Evolutionary conservation across 164 flowering plant species (phyloP), one percentile per base, ranked within the genome.

Genomic region (Vitis rupestris): DNA sequence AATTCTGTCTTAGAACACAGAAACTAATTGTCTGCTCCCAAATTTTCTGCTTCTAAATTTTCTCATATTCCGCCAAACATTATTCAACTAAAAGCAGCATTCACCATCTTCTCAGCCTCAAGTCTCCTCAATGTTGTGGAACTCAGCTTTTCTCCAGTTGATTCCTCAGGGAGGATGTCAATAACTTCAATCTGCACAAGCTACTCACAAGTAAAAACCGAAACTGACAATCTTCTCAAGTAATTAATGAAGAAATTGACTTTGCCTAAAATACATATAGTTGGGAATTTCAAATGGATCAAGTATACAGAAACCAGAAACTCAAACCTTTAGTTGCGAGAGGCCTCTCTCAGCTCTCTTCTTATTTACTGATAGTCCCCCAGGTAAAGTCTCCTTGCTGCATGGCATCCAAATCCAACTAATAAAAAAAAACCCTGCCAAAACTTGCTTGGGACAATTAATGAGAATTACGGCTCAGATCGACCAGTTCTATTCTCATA

Each of bases 381-480:
- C 97, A 1, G 87, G 82, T 50, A 86, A 50, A 16, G 97, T 94
- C 83, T 94, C 98, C 70, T 92, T 89, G 81, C 97, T 94, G 86
- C 59, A 27, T 5, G 53, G 65, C n/a, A 75, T 68, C 48, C 47
- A 70, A 62, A 62, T 23, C 37, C 51, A 74, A 19, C 65, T 30
- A 50, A 11, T 31, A 50, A 49, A 19, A 15, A 15, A 44, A 23
- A 31, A 67, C 54, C 19, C 15, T 49, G 54, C 15, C 23, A 50
- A 62, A 17, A 10, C 16, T 11, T 37, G 10, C 44, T 10, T 17
- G 16, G 53, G 27, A 19, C 7, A 37, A 37, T 37, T 37, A 37
- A 37, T 37, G 44, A 37, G 44, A 37, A 37, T 37, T 3, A 37
- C 4, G 5, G 5, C 44, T 37, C 44, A 37, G 44, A 0, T 6